Conservation (phyloP, 176 grass and related monocot species). For the Phragmites australis region DNA sequence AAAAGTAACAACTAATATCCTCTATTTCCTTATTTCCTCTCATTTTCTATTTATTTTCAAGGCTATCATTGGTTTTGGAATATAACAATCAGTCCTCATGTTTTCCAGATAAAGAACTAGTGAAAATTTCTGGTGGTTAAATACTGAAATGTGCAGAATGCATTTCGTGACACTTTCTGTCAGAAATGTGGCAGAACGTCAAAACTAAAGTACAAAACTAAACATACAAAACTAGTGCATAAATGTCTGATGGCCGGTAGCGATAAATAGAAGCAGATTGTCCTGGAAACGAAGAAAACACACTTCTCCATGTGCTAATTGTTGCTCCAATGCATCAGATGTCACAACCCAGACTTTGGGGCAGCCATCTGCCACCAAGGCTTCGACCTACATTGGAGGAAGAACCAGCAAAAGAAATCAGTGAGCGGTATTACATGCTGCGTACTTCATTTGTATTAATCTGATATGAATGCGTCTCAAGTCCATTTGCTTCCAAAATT, state of each 20-base stretch:
- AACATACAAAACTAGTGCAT: not conserved
- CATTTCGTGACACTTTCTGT: not conserved
- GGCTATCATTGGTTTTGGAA: not conserved
- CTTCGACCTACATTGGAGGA: constrained; percentile 75
- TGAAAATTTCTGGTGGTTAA: not conserved
- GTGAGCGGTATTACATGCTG: not conserved
- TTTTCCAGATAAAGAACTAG: not conserved
- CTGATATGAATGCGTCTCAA: not conserved
- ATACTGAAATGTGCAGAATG: not conserved
- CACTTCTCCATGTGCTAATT: constrained; percentile 76
- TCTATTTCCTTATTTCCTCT: not conserved
- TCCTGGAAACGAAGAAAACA: constrained; percentile 12
- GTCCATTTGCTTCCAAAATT: constrained; percentile 18
- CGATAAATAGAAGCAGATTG: constrained; percentile 3
- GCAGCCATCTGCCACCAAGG: constrained; percentile 73
- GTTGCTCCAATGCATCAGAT: constrained; percentile 81
- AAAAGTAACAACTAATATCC: not conserved
- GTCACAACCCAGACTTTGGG: constrained; percentile 91
- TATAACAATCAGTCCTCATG: not conserved
- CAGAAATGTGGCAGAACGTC: constrained; percentile 3
- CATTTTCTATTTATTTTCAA: not conserved
- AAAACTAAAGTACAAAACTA: constrained; percentile 3
- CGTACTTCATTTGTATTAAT: not conserved
- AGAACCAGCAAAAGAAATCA: constrained; percentile 32
- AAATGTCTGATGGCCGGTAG: not conserved